Percentiles rank a stretch among this genome's conserved stretches.
Conservation (phyloP, 73 alveolate genomes). For the Tetrahymena malaccensis region DNA sequence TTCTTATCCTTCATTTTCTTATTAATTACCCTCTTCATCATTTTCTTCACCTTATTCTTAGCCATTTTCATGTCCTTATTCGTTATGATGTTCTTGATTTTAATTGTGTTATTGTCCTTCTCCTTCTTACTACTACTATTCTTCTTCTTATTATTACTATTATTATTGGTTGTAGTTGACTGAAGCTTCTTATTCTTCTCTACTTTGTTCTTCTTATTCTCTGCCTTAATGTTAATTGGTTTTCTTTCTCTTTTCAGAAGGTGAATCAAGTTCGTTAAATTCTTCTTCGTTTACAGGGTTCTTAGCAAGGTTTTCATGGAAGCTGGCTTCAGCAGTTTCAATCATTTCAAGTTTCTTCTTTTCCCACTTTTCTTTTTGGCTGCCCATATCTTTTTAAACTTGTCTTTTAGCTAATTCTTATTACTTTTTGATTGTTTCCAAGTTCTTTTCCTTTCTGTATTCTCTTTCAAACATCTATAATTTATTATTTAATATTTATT, state of each 20-base stretch:
- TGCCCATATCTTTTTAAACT: conserved; percentile 28
- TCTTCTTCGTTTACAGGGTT: conserved; percentile 9
- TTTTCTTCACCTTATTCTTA: background rate
- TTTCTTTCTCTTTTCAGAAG: background rate
- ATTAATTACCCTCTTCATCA: background rate
- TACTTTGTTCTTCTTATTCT: background rate
- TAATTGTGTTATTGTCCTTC: background rate
- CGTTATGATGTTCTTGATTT: background rate
- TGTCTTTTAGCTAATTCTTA: conserved; percentile 15
- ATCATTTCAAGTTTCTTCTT: conserved; percentile 36
- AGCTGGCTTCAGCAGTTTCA: conserved; percentile 10
- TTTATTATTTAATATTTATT: background rate
- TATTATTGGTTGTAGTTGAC: background rate
- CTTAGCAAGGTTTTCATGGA: conserved; percentile 3
- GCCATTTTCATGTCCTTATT: background rate
- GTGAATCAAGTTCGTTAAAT: background rate
- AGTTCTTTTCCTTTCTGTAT: conserved; percentile 81
- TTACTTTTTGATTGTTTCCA: conserved; percentile 67
- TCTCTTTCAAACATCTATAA: conserved; percentile 76
- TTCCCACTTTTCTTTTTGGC: conserved; percentile 34
- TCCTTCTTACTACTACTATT: background rate
- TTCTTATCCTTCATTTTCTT: background rate
- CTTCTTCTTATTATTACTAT: background rate
- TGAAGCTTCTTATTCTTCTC: background rate
- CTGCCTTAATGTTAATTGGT: background rate